These are phyloP conservation scores for Phytophthora tubulina DNA, from an alignment of 352 stramenopile genomes.

Conservation along the genomic window DNA sequence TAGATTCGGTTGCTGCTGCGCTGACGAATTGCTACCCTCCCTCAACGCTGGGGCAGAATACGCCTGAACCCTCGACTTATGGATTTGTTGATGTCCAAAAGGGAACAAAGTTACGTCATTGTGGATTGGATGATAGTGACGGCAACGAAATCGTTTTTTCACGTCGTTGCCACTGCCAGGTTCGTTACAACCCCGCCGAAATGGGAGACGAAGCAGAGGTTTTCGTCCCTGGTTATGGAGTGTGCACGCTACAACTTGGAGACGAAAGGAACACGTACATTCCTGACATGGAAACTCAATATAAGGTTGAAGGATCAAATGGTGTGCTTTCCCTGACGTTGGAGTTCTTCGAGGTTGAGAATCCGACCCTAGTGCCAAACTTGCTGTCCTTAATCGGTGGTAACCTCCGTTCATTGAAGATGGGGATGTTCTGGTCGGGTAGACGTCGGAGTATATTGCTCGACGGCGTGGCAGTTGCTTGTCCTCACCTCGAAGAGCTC, in stretches of 20 bases:
- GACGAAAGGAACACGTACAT: background rate
- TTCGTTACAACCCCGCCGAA: background rate
- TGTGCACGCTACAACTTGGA: conserved; percentile 1
- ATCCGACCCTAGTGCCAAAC: background rate
- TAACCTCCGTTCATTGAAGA: conserved; percentile 14
- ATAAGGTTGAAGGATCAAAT: background rate
- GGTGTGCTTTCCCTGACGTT: conserved; percentile 2
- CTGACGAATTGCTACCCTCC: conserved; percentile 20
- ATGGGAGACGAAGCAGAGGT: background rate
- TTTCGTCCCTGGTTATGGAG: conserved; percentile 3
- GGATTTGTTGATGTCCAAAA: conserved; percentile 12
- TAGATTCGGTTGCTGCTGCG: conserved; percentile 1
- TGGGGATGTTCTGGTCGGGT: conserved; percentile 21
- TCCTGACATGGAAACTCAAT: background rate
- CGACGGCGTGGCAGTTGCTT: conserved; percentile 6
- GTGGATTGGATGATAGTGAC: conserved; percentile 1
- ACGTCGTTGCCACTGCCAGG: background rate
- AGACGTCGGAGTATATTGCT: conserved; percentile 9
- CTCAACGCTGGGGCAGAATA: background rate
- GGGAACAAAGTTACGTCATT: conserved; percentile 5
- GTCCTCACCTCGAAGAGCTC: conserved; percentile 17
- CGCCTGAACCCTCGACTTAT: background rate
- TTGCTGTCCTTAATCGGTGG: conserved; percentile 11
- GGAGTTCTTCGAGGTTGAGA: conserved; percentile 24
- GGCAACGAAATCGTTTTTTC: background rate